Evolutionary conservation across 768 basidiomycete genomes (phyloP).

Genomic region (Macrolepiota albuminosa): DNA sequence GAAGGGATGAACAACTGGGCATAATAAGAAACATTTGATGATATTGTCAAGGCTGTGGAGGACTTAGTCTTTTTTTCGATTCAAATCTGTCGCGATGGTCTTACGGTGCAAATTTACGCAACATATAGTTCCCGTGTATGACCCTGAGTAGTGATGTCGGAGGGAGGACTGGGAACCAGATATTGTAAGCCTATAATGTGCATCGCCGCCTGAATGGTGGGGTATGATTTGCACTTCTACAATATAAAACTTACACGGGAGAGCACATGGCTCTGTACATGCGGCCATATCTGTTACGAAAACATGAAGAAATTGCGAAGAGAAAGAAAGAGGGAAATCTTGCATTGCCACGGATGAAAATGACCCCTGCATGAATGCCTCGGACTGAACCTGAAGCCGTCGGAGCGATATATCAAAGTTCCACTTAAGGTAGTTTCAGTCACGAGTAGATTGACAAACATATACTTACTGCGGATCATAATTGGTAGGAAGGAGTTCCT

Average conservation of each 20-base stretch:
- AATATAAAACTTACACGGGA: background rate
- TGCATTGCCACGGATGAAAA: background rate
- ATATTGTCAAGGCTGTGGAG: background rate
- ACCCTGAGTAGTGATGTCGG: background rate
- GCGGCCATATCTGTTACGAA: background rate
- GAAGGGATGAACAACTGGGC: slow-evolving; percentile 2
- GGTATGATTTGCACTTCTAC: too few relatives aligned
- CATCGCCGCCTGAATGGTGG: background rate
- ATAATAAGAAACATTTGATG: background rate
- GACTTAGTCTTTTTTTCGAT: background rate
- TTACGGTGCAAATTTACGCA: background rate
- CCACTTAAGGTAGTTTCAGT: background rate
- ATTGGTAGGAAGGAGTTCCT: background rate
- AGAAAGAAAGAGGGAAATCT: background rate
- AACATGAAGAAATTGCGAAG: background rate
- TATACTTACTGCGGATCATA: background rate
- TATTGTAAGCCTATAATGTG: background rate
- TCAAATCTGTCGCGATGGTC: background rate
- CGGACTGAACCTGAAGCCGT: background rate
- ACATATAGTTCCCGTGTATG: background rate
- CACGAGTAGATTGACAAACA: background rate
- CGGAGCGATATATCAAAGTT: background rate
- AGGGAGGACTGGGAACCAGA: background rate
- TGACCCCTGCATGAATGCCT: background rate
- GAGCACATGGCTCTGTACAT: background rate